Evolutionary conservation across 179 eudicot genomes (phyloP), one percentile per base, ranked within the genome.

Genomic region (Pouteria campechiana): DNA sequence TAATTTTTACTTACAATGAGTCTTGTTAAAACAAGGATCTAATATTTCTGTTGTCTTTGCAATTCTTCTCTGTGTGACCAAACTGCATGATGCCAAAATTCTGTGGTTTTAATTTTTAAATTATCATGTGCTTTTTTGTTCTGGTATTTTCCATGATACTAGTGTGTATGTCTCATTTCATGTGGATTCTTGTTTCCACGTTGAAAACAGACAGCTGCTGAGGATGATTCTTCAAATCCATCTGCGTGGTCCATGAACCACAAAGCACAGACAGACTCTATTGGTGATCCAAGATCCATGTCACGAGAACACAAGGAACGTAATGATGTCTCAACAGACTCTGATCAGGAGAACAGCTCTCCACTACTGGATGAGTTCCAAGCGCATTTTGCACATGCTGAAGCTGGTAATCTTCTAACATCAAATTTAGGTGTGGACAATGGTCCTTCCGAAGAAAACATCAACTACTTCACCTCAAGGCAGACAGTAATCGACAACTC

Each of bases 401-500:
- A 63, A 33, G 31, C 27, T 42, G 58, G 56, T 46, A 55, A 32
- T 57, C 56, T 32, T 25, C 28, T 32, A 13, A 46, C 39, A 53
- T 27, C 53, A 34, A 58, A 61, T 21, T 32, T 34, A 17, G 62
- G 48, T n/a, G n/a, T n/a, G 45, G 17, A 37, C 21, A 54, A 55
- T 65, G 38, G 49, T 16, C 31, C 18, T 40, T 32, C 32, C 39
- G 64, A 61, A 32, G 66, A 57, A 25, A 63, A 64, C 48, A 31
- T 64, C 41, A 63, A 38, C 23, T 41, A 50, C 54, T 46, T 55
- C 25, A 46, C 60, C 29, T 31, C 68, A 51, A 64, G 60, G 53
- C 73, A 57, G 35, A 71, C 67, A 48, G 42, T 52, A 27, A 44
- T 76, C 21, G 74, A 66, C 46, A 59, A 71, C 24, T 40, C 61